phyloP scores from a whole-genome alignment of 768 basidiomycete genomes.

The Lactifluus volemus region DNA sequence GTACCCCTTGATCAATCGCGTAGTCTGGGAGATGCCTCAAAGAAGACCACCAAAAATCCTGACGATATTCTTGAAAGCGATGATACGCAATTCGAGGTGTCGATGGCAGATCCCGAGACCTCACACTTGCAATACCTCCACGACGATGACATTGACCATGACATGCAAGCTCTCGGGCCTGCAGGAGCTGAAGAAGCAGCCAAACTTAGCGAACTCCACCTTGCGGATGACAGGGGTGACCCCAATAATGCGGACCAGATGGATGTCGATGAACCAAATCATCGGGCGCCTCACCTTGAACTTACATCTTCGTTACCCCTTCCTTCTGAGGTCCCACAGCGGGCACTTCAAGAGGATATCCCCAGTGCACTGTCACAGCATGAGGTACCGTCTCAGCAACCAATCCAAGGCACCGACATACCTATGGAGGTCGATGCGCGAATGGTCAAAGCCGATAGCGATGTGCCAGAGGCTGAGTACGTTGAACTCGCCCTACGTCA shows the following conservation, averaged over 20 bases:
- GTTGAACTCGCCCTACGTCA: conserved; percentile 47
- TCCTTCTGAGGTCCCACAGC: conserved; percentile 24
- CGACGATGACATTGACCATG: conserved; percentile 56
- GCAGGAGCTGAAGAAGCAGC: conserved; percentile 78
- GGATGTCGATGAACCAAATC: conserved; percentile 38
- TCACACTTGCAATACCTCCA: conserved; percentile 69
- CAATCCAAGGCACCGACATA: conserved; percentile 20
- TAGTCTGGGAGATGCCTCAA: conserved; percentile 73
- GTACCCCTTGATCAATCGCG: conserved; percentile 43
- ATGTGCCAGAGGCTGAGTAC: conserved; percentile 23
- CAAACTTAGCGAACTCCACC: conserved; percentile 70
- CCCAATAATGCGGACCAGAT: conserved; percentile 32
- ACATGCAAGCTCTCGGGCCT: conserved; percentile 86
- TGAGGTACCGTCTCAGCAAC: conserved; percentile 19
- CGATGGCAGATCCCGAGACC: conserved; percentile 30
- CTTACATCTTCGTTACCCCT: conserved; percentile 22
- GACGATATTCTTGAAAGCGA: conserved; percentile 61
- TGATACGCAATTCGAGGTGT: conserved; percentile 25
- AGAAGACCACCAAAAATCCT: conserved; percentile 75
- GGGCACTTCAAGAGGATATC: conserved; percentile 26
- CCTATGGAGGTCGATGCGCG: background rate
- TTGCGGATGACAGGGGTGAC: conserved; percentile 51
- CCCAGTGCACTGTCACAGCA: conserved; percentile 42
- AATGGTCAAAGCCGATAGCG: conserved; percentile 23
- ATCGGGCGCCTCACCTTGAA: background rate